Conservation (phyloP, 805 yeast species). For the Candida maesae region DNA sequence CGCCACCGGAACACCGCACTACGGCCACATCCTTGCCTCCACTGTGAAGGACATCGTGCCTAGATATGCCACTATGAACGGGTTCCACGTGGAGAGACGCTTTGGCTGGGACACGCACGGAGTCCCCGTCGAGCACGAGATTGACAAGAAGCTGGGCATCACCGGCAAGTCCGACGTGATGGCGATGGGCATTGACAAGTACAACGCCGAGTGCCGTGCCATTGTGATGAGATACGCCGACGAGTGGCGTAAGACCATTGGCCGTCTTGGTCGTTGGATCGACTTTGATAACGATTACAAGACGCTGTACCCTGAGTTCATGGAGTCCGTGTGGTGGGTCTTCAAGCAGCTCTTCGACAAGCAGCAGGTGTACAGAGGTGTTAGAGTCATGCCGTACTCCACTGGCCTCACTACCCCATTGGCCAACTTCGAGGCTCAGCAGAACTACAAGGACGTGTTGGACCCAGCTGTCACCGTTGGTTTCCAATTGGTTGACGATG, state of each 20-base stretch:
- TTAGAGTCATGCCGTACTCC: constrained; percentile 98
- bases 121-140: constrained; percentile 96
- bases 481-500: constrained; percentile 77
- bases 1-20: constrained; percentile 99
- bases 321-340: constrained; percentile 99
- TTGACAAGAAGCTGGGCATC: constrained; percentile 94
- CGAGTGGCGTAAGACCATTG: constrained; percentile 92
- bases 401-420: constrained; percentile 96
- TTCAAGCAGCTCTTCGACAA: constrained; percentile 84
- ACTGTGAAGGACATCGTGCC: constrained; percentile 98
- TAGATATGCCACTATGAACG: constrained; percentile 96
- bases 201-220: constrained; percentile 90
- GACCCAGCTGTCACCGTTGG: constrained; percentile 97
- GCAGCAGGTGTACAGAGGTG: constrained; percentile 89
- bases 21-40: constrained; percentile 95
- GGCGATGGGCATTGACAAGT: constrained; percentile 89
- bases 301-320: constrained; percentile 90
- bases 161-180: constrained; percentile 92
- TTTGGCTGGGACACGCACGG: constrained; percentile 99
- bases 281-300: constrained; percentile 98
- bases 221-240: constrained; percentile 96
- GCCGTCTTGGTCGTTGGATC: constrained; percentile 97
- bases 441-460: constrained; percentile 92
- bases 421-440: constrained; percentile 97
- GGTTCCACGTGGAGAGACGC: constrained; percentile 92